Evolutionary conservation across 306 rosid genomes (phyloP), one percentile per base, ranked within the genome.

Genomic region (Vigna nakashimae): DNA sequence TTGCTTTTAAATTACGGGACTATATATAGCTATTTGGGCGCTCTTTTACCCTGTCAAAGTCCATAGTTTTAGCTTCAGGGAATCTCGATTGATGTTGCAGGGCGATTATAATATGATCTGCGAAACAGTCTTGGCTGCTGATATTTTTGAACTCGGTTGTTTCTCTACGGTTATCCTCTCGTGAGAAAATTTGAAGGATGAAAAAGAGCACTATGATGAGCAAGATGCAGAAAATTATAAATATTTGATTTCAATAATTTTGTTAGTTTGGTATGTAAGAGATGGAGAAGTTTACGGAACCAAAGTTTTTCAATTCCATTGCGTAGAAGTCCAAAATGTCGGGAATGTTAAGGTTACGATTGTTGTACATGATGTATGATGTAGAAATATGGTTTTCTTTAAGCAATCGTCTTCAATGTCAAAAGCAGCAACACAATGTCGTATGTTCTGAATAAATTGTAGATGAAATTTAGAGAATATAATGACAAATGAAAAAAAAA

Each of bases 1-100:
- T 78, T 85, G 85, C 66, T 77, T 79, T 81, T 81, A 49, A 64
- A 74, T 77, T 70, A 28, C 78, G 75, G 67, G 78, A 83, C 68
- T 71, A 50, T 56, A 28, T 77, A 28, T 77, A 75, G 85, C 81
- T 83, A 20, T 50, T 75, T 77, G 83, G 86, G 71, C 46, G 4
- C 24, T 58, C 42, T 55, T 24, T 80, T 49, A 15, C 73, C 60
- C 45, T 81, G 75, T 65, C 26, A 8, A 72, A 81, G 70, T 73
- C 84, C 59, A 73, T 63, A 48, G 69, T 72, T 74, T 80, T 52
- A 64, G 69, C 48, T 9, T 43, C 2, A 11, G 64, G 62, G 64
- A 48, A 79, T 55, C 71, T 79, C n/a, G 48, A 76, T 64, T 79
- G 11, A 64, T 80, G 79, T 87, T 78, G 32, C 76, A 52, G 63